Base-by-base conservation (phyloP, 2,329 filamentous ascomycete species). In the Talaromyces sp. region DNA sequence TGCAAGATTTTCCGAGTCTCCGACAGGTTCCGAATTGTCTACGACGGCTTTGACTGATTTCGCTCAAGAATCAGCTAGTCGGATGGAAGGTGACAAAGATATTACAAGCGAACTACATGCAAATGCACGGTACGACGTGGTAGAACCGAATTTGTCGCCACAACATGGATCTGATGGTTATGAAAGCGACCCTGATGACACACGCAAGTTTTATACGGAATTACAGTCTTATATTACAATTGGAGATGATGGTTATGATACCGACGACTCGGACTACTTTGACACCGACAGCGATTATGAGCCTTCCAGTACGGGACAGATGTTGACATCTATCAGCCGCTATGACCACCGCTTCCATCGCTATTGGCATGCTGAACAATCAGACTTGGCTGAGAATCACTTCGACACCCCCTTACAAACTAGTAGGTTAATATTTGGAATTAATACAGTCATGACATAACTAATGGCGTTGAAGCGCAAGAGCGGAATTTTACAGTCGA, bases 401-500 rank as follows among this genome's bases (percentile, higher is more conserved):
- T 33, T 16, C 22, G 19, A 10, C 16, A 14, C n/a, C 41, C 60
- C 59, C 2, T 31, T 57, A 22, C 61, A 63, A 59, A 54, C 35
- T 16, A 39, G 39, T 31, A 35, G 35, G 31, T 62, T 35, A 4
- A 37, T 37, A 8, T 37, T 37, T 37, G 5, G 11, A 37, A 37
- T 3, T 37, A 8, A 37, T 13, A 37, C 13, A 37, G 9, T 37
- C 7, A 11, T 37, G 35, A 13, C 35, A 43, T 76, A n/a, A n/a
- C 39, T 63, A 22, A 61, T 39, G 24, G 14, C 47, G 7, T 58
- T 47, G 43, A 65, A 73, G 78, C 77, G 31, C 75, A 77, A 61
- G 78, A 80, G 68, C 71, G 74, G 14, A 80, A 80, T 59, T 69
- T 79, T 45, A 78, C 74, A 3, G 72, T 80, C 56, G 76, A 78